Evolutionary conservation across 495 filamentous ascomycete species (phyloP).

Genomic region (Annulohypoxylon nitens): DNA sequence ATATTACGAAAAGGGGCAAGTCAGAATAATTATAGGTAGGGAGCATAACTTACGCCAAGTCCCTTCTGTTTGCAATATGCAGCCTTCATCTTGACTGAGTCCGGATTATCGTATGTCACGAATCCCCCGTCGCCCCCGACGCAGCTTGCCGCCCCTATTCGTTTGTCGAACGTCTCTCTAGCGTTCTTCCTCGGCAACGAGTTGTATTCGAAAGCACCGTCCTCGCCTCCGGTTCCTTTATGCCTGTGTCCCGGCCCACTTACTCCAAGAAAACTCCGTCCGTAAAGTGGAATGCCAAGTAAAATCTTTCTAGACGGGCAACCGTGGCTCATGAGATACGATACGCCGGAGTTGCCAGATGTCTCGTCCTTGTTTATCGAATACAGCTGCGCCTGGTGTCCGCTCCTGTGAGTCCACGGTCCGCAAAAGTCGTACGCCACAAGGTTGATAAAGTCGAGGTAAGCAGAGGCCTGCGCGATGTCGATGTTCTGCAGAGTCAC

Average conservation of each 20-base stretch:
- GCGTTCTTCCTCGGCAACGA: slow-evolving; percentile 77
- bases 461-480: slow-evolving; percentile 70
- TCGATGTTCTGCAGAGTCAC: slow-evolving; percentile 83
- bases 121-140: slow-evolving; percentile 86
- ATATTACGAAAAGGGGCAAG: slow-evolving; percentile 8
- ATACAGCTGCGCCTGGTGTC: slow-evolving; percentile 86
- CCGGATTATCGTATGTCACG: slow-evolving; percentile 86
- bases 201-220: slow-evolving; percentile 86
- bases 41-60: slow-evolving; percentile 67
- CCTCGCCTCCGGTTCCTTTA: slow-evolving; percentile 76
- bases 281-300: slow-evolving; percentile 84
- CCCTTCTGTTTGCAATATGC: slow-evolving; percentile 80
- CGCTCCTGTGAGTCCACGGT: slow-evolving; percentile 75
- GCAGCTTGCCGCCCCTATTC: slow-evolving; percentile 78
- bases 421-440: slow-evolving; percentile 93
- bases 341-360: slow-evolving; percentile 75
- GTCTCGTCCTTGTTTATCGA: slow-evolving; percentile 67
- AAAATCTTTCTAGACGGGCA: slow-evolving; percentile 82
- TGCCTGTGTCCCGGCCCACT: slow-evolving; percentile 73
- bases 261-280: slow-evolving; percentile 81
- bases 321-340: slow-evolving; percentile 73
- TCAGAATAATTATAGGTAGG: neutral
- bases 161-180: slow-evolving; percentile 77
- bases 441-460: slow-evolving; percentile 84
- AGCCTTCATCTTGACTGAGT: slow-evolving; percentile 87